Evolutionary conservation across 331 rosid species (phyloP), one percentile per base, ranked within the genome.

Genomic region (Spiraea crenata): DNA sequence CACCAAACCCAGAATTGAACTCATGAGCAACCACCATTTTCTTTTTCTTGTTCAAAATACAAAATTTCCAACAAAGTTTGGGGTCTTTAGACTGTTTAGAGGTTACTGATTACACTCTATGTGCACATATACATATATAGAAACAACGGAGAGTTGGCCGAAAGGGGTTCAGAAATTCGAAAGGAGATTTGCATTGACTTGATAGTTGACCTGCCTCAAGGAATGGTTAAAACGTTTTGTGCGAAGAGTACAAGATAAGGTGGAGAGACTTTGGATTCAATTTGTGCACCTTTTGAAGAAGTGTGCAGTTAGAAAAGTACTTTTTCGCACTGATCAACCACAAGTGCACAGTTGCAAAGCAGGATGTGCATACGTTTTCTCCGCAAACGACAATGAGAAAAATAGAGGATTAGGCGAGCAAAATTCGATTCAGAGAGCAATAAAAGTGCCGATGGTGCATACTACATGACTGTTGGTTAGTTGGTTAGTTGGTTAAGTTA

Each of bases 1-100:
- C 64, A 19, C 71, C 72, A 38, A 16, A 40, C 6, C 71, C 73
- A 12, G 50, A 68, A 19, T 6, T 52, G 10, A 54, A 68, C 49
- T 52, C 63, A 51, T n/a, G n/a, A n/a, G 63, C 41, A 12, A 2
- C 62, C 63, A 52, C 51, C 73, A 68, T 68, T 40, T 39, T 20
- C 17, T 9, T 35, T 12, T 25, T 40, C 40, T 17, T 39, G 16
- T 37, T n/a, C 37, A 50, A 13, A 10, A 45, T 13, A 25, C 37
- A 67, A 48, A 67, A 56, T 56, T 20, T 56, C 61, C 40, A 25
- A 56, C 61, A 25, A 14, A 57, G n/a, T 31, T 57, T n/a, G 7
- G 3, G 4, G n/a, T 45, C 48, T 45, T 45, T 45, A 44, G 10
- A n/a, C n/a, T n/a, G n/a, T n/a, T 44, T 44, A 45, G 48, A 8